A percentile compares a stretch with the other conserved stretches of the same genome.
Evolutionary conservation across 2,329 filamentous ascomycete species (phyloP).

Genomic region (Colletotrichum salicis): DNA sequence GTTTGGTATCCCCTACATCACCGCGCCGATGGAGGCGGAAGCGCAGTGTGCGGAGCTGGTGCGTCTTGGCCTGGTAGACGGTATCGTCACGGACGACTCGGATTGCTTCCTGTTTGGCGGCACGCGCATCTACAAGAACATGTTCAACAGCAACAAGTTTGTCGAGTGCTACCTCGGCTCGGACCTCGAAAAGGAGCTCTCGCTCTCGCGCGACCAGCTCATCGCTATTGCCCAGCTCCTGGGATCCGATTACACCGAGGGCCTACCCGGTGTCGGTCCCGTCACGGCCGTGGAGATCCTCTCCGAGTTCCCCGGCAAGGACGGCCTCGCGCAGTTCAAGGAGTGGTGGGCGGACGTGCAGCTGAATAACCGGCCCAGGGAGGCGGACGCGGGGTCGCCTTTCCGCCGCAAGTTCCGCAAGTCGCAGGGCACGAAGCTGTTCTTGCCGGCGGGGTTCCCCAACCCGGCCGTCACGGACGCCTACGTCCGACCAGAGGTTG

Average conservation of each 20-base stretch:
- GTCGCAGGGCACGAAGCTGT: conserved; percentile 82
- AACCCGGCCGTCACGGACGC: conserved; percentile 81
- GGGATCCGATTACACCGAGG: conserved; percentile 95
- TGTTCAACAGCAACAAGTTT: conserved; percentile 99
- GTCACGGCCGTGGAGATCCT: conserved; percentile 95
- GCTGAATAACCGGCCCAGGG: conserved; percentile 69
- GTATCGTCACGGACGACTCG: conserved; percentile 96
- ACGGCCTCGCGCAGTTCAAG: conserved; percentile 77
- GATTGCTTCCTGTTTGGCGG: conserved; percentile 98
- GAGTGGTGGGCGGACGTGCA: conserved; percentile 91
- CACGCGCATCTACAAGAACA: conserved; percentile 97
- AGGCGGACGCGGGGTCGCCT: conserved; percentile 65
- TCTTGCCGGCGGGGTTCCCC: conserved; percentile 84
- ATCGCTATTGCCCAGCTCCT: conserved; percentile 91
- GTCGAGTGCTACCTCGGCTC: conserved; percentile 91
- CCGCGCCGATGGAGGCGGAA: conserved; percentile 98
- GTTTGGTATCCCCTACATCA: conserved; percentile 96
- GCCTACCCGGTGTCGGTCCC: conserved; percentile 88
- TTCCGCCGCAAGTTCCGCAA: conserved; percentile 91
- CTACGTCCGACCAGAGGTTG: conserved; percentile 88
- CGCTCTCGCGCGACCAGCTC: conserved; percentile 84
- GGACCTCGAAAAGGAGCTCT: conserved; percentile 90
- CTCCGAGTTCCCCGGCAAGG: conserved; percentile 79
- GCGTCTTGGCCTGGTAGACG: conserved; percentile 86
- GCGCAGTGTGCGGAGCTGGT: conserved; percentile 97